Base-by-base conservation (phyloP, 78 protist species). In the Dictyostelium capitatum region DNA sequence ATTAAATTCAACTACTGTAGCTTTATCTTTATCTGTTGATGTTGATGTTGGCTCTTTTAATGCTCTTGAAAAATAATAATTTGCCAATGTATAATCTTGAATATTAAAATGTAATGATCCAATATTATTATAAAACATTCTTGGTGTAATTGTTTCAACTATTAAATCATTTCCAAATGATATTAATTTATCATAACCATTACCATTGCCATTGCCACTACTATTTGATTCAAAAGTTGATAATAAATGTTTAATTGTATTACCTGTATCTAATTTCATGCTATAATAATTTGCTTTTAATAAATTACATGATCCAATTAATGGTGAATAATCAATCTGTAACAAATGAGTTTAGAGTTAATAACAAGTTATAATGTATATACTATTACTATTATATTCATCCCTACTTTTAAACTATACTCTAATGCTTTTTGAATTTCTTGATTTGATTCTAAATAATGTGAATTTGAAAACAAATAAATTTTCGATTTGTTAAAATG, bases 131-230 rank as follows among this genome's bases (percentile, higher is more conserved):
- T 65, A 87, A 78, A 64, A 87, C 17, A 87, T 65, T 51, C 70
- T 53, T 77, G 93, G 84, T 65, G 93, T 87, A 20, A 87, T 87
- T 14, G 79, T 57, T 64, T 87, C 93, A 8, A 87, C 30, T 7
- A 59, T 48, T 57, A 87, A 54, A 87, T 87, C 93, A 32, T 47
- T 50, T 12, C 93, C 93, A 87, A 87, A 87, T 56, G 93, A 87
- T 48, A 11, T 50, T 17, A 65, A 25, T 12, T 74, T 47, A 37
- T 37, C 43, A 3, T 2, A 1, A 25, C 51, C 20, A 8, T 48
- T 32, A 48, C 51, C 37, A 30, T 46, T 77, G 46, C 50, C 10
- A 54, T 51, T 77, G 46, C 50, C 10, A 54, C 23, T n/a, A 65
- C n/a, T 62, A 65, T 9, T 62, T 2, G 2, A 37, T 37, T 37